Percentiles rank a stretch among this genome's conserved stretches.
Evolutionary conservation across 2,329 filamentous ascomycete species (phyloP).

Genomic region (Diaporthe citriasiana): DNA sequence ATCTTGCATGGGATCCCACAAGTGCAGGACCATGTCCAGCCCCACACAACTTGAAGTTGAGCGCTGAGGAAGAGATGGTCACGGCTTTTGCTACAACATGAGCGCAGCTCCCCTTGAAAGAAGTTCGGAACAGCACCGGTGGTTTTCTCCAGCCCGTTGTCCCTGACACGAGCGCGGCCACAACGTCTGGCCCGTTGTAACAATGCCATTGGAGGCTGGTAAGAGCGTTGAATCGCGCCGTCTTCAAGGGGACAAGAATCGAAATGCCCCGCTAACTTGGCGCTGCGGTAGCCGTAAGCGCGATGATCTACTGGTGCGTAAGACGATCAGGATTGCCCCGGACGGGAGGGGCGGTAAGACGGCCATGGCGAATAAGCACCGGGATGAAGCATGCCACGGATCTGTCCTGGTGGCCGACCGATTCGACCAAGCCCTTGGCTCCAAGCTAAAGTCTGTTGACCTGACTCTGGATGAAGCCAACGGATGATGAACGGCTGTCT

Average conservation of each 20-base stretch:
- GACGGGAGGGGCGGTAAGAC: slow-evolving; percentile 36
- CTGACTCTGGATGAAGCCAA: slow-evolving; percentile 23
- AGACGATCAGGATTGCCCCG: slow-evolving; percentile 33
- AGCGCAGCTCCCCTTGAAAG: background rate
- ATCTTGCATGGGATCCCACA: slow-evolving; percentile 38
- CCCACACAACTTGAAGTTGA: slow-evolving; percentile 28
- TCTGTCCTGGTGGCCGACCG: slow-evolving; percentile 17
- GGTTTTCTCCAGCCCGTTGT: background rate
- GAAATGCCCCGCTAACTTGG: slow-evolving; percentile 31
- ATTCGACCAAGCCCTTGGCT: slow-evolving; percentile 27
- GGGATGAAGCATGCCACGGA: slow-evolving; percentile 31
- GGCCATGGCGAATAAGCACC: slow-evolving; percentile 9
- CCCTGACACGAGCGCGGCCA: slow-evolving; percentile 29
- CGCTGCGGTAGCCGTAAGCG: slow-evolving; percentile 36
- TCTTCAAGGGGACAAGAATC: slow-evolving; percentile 10
- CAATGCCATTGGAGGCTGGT: slow-evolving; percentile 11
- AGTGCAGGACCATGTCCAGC: slow-evolving; percentile 9
- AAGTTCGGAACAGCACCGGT: background rate
- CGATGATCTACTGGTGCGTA: slow-evolving; percentile 26
- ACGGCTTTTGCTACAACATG: background rate
- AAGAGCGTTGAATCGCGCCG: slow-evolving; percentile 25
- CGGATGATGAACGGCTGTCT: slow-evolving; percentile 12
- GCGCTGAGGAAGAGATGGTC: background rate
- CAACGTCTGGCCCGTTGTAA: slow-evolving; percentile 19
- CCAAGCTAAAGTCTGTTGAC: slow-evolving; percentile 9